Conservation (phyloP, 129 eudicot genomes). For the Lonicera japonica region DNA sequence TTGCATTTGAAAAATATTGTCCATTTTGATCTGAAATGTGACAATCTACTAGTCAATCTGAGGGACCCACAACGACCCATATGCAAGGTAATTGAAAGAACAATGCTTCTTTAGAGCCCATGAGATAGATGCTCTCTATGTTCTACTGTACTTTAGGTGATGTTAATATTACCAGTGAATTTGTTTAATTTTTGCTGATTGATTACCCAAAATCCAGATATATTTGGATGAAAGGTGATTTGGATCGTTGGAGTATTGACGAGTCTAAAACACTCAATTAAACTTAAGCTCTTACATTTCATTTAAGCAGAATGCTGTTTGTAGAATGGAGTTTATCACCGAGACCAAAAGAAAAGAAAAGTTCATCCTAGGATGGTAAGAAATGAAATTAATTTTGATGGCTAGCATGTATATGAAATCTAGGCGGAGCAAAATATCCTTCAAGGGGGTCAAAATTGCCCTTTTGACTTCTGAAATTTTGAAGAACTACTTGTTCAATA, state of each 20-base stretch:
- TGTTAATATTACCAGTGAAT: not conserved
- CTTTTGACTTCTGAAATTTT: too few relatives aligned
- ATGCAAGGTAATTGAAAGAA: constrained; percentile 65
- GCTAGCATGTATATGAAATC: not conserved
- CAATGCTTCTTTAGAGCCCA: not conserved
- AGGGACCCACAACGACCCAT: constrained; percentile 84
- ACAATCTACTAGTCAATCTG: constrained; percentile 74
- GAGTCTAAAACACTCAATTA: not conserved
- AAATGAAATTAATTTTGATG: not conserved
- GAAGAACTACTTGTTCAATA: too few relatives aligned
- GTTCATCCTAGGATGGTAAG: not conserved
- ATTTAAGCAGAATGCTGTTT: not conserved
- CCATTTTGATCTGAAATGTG: constrained; percentile 93
- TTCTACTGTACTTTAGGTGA: constrained; percentile 2
- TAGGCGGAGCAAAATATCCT: not conserved
- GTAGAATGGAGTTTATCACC: not conserved
- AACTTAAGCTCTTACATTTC: not conserved
- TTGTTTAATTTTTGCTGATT: not conserved
- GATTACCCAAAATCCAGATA: not conserved
- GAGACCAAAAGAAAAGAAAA: not conserved
- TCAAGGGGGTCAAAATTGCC: not conserved
- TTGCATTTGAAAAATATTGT: constrained; percentile 83
- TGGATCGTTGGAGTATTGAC: not conserved
- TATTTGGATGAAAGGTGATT: constrained; percentile 2
- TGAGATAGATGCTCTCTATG: not conserved